These are phyloP conservation scores for Sugiyamaella valdiviana DNA, from an alignment of 805 yeast genomes.

Conservation along the genomic window DNA sequence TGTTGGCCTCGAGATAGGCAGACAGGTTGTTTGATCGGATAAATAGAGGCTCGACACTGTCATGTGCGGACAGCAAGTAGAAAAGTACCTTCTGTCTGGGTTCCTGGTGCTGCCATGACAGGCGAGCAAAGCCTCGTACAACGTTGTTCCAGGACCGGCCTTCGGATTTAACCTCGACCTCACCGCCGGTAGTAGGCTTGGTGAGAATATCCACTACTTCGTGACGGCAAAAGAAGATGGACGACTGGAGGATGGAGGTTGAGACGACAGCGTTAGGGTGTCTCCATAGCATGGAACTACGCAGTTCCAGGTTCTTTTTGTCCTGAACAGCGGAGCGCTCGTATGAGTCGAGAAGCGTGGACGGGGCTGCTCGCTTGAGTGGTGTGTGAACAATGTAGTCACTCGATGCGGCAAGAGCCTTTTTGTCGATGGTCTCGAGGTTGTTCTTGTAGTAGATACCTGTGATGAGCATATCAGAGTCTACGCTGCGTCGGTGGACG, in stretches of 20 bases:
- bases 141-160: constrained; percentile 31
- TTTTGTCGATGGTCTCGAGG: constrained; percentile 73
- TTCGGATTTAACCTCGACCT: constrained; percentile 20
- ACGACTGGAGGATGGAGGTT: constrained; percentile 65
- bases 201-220: constrained; percentile 44
- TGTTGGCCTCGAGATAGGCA: constrained; percentile 84
- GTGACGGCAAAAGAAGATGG: constrained; percentile 58
- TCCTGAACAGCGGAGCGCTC: constrained; percentile 62
- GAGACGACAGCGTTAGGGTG: constrained; percentile 75
- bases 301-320: constrained; percentile 63
- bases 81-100: constrained; percentile 59
- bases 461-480: constrained; percentile 58
- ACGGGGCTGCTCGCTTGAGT: constrained; percentile 18
- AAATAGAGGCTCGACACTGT: constrained; percentile 44
- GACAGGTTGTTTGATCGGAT: constrained; percentile 72
- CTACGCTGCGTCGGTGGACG: constrained; percentile 67
- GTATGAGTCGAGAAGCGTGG: constrained; percentile 61
- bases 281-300: constrained; percentile 88
- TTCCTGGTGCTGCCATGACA: constrained; percentile 79
- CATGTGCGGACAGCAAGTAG: constrained; percentile 50
- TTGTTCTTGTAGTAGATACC: constrained; percentile 69
- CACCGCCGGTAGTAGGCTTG: constrained; percentile 17
- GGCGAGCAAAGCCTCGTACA: constrained; percentile 79
- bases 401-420: constrained; percentile 46
- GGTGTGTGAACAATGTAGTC: constrained; percentile 47